Conservation (phyloP, 2,329 filamentous ascomycete genomes). For the Beauveria sp. region DNA sequence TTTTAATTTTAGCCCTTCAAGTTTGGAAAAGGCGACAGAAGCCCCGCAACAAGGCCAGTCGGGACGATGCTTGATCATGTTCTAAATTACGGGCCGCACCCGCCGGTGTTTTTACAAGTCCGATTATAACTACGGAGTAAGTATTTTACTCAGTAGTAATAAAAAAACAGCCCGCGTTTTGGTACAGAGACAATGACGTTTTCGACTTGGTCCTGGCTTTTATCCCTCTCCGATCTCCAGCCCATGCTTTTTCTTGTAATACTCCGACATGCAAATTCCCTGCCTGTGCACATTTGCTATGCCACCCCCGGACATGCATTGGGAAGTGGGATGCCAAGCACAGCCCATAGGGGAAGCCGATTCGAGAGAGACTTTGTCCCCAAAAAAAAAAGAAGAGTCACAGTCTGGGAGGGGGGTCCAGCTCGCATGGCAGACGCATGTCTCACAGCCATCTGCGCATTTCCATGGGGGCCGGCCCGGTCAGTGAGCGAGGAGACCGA, state of each 20-base stretch:
- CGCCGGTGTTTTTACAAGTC: background rate
- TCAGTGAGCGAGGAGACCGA: background rate
- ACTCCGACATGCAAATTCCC: background rate
- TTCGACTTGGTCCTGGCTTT: background rate
- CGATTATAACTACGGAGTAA: background rate
- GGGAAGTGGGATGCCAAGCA: constrained; percentile 1
- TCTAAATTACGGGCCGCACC: constrained; percentile 3
- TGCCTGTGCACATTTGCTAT: background rate
- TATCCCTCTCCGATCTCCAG: background rate
- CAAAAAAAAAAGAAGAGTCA: constrained; percentile 1
- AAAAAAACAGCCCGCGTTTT: too few species aligned
- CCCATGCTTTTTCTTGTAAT: background rate
- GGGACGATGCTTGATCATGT: background rate
- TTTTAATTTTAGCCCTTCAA: too few species aligned
- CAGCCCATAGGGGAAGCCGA: background rate
- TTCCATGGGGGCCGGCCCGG: background rate
- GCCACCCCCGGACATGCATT: background rate
- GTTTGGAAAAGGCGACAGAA: too few species aligned
- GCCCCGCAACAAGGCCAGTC: background rate
- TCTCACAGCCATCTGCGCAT: constrained; percentile 6
- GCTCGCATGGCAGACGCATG: constrained; percentile 9
- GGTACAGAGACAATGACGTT: background rate
- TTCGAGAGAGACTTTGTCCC: background rate
- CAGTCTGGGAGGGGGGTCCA: background rate
- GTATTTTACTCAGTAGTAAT: too few species aligned